Evolutionary conservation across 2,329 filamentous ascomycete species (phyloP), one percentile per base, ranked within the genome.

Genomic region (Colletotrichum phormii): DNA sequence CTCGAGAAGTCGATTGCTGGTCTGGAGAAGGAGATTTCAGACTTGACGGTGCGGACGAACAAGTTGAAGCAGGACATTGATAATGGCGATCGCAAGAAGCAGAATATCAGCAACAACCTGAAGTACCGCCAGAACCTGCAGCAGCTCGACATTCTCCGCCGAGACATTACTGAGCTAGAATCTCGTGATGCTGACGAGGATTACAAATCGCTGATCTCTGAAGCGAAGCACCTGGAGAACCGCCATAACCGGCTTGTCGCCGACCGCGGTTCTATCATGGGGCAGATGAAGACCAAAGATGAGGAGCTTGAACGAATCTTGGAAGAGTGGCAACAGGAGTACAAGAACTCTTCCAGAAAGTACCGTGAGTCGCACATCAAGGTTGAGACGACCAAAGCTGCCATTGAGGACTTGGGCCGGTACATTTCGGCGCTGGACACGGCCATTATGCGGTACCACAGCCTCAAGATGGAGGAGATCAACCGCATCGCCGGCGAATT

Each of bases 391-490:
- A 98, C 95, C 61, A 97, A 95, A 82, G 96, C 95, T 4, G 96
- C 95, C 3, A 94, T 98, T 67, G 95, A 97, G 70, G 97, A 99
- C 80, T 86, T 99, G 46, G 93, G 89, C 7, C 93, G 94, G 53
- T 98, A 97, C 80, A 89, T 91, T 55, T 88, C 90, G 11, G 97
- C 97, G 8, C 89, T 99, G 13, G 96, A 98, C 85, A 95, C 97
- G 79, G 97, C 97, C 59, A 97, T 99, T 79, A 98, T 99, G 94
- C 94, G 94, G 79, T 99, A 96, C 80, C 97, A 99, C 84, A 89
- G 92, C 35, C 86, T 98, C 80, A 99, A 99, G 86, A 99, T 99
- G 97, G 94, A 97, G 77, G 95, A 99, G 81, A 96, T 99, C 81
- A 99, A 99, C 83, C 90, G 91, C 69, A 98, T 98, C 81, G 93